Conservation (phyloP, 805 yeast genomes). For the Saccharomycopsis olivae region DNA sequence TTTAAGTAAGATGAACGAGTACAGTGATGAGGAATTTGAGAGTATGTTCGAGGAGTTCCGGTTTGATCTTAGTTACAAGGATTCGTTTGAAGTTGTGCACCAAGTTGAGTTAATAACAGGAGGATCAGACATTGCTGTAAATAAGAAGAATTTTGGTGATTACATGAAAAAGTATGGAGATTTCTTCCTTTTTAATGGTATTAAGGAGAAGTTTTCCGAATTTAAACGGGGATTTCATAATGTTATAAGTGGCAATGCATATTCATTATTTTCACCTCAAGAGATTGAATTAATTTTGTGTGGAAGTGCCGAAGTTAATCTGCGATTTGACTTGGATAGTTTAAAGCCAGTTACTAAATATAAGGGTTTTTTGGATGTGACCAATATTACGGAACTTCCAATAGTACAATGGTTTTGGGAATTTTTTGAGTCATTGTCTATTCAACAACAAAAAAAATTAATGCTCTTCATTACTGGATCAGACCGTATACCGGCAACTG, state of each 20-base stretch:
- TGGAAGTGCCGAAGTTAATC: constrained; percentile 44
- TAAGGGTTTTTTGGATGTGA: constrained; percentile 45
- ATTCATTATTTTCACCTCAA: constrained; percentile 68
- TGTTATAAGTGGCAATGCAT: constrained; percentile 72
- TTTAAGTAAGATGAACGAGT: constrained; percentile 35
- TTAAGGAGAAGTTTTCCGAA: constrained; percentile 40
- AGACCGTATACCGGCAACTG: constrained; percentile 88
- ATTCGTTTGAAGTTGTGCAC: constrained; percentile 33
- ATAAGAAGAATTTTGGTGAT: constrained; percentile 41
- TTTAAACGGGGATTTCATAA: constrained; percentile 62
- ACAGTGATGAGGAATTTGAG: constrained; percentile 34
- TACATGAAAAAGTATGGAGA: constrained; percentile 56
- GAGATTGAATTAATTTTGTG: constrained; percentile 73
- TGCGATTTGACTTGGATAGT: constrained; percentile 52
- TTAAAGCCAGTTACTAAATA: constrained; percentile 68
- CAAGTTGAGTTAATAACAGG: constrained; percentile 43
- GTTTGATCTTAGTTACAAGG: constrained; percentile 52
- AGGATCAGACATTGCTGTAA: constrained; percentile 50
- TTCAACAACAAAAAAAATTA: constrained; percentile 46
- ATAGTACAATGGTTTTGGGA: constrained; percentile 84
- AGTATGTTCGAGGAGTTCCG: constrained; percentile 35
- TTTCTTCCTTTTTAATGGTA: constrained; percentile 47
- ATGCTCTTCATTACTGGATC: constrained; percentile 81
- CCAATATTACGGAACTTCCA: no score
- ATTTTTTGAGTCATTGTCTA: constrained; percentile 38